phyloP scores from a whole-genome alignment of 306 rosid genomes.

The Fragaria iinumae region DNA sequence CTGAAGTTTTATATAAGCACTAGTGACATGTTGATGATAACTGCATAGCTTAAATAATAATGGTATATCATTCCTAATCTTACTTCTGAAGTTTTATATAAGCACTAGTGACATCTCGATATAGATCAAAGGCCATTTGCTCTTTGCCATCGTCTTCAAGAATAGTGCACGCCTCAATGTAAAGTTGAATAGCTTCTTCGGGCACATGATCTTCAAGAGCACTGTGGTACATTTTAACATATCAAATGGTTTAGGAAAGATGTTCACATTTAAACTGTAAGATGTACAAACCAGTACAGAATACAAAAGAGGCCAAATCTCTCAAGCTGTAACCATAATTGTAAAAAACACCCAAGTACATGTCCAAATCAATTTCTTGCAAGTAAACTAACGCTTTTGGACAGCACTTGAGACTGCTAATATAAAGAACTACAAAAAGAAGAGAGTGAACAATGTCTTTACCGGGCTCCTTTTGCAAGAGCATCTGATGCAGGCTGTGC shows the following conservation, averaged over 20 bases:
- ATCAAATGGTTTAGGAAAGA: neutral
- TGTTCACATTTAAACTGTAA: neutral
- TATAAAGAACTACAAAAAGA: neutral
- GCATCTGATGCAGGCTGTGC: conserved; percentile 96
- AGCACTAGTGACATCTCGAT: conserved; percentile 69
- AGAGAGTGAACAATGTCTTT: conserved; percentile 20
- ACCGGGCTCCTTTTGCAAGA: conserved; percentile 93
- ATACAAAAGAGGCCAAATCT: neutral
- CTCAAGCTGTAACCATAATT: neutral
- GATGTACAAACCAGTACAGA: neutral
- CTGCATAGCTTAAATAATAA: neutral
- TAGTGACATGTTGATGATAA: conserved; percentile 55
- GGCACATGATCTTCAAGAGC: conserved; percentile 81
- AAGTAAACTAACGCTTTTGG: neutral
- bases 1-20: conserved; percentile 68
- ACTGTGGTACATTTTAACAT: conserved; percentile 38
- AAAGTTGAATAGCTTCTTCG: conserved; percentile 83
- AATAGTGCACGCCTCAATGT: conserved; percentile 74
- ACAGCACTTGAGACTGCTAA: neutral
- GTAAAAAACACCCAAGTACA: neutral
- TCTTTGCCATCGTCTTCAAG: conserved; percentile 93
- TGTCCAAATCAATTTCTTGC: neutral
- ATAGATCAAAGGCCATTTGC: conserved; percentile 96
- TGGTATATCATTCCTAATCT: conserved; percentile 30
- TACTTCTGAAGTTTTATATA: conserved; percentile 85